These are phyloP conservation scores for Pulveroboletus frians DNA, from an alignment of 768 basidiomycete species.

Conservation along the genomic window DNA sequence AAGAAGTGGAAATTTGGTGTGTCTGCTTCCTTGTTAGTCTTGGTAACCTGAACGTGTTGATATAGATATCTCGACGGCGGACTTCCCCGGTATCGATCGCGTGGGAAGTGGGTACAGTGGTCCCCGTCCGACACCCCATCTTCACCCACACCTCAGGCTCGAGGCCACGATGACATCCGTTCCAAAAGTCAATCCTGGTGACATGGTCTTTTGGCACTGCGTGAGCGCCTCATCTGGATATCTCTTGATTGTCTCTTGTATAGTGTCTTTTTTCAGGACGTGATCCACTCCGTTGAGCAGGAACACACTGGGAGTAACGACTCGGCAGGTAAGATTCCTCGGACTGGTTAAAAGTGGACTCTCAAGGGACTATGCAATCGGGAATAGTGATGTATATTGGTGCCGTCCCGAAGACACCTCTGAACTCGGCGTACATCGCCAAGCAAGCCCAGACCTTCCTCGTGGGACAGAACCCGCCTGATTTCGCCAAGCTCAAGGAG, in stretches of 20 bases:
- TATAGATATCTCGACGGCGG: constrained; percentile 41
- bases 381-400: constrained; percentile 71
- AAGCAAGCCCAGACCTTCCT: constrained; percentile 62
- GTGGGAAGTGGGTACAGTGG: constrained; percentile 26
- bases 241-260: neutral
- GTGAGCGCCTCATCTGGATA: constrained; percentile 24
- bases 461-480: constrained; percentile 58
- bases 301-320: constrained; percentile 51
- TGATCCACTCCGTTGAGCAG: constrained; percentile 43
- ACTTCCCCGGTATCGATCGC: constrained; percentile 48
- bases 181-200: constrained; percentile 68
- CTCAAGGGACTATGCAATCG: neutral
- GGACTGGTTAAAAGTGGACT: neutral
- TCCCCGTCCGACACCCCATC: constrained; percentile 46
- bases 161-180: constrained; percentile 63
- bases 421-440: constrained; percentile 55
- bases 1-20: constrained; percentile 51
- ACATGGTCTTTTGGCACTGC: constrained; percentile 77
- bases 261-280: constrained; percentile 31
- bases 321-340: constrained; percentile 44
- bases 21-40: constrained; percentile 15
- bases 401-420: constrained; percentile 59
- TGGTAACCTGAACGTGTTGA: constrained; percentile 8
- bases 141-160: constrained; percentile 66
- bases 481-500: constrained; percentile 52